phyloP scores from a whole-genome alignment of 2,329 filamentous ascomycete genomes.

The Diaporthe ampelina region DNA sequence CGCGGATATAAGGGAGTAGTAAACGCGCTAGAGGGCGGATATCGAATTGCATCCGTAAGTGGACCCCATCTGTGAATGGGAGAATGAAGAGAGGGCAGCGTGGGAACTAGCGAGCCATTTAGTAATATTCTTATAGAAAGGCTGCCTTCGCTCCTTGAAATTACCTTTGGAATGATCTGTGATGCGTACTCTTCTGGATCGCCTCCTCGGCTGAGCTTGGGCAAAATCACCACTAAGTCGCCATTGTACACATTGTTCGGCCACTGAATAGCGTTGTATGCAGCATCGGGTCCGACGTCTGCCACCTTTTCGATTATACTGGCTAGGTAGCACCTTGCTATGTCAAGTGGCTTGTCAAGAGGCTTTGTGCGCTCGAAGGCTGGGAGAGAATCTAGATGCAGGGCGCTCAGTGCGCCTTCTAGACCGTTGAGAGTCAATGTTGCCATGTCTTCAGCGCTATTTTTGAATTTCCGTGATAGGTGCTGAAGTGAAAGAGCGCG shows the following conservation, averaged over 20 bases:
- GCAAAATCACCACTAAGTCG: constrained; percentile 50
- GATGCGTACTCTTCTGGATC: constrained; percentile 42
- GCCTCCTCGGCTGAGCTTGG: constrained; percentile 47
- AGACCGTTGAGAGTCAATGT: constrained; percentile 73
- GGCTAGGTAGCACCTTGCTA: constrained; percentile 50
- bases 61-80: constrained; percentile 68
- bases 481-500: background rate
- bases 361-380: constrained; percentile 41
- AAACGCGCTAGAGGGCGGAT: constrained; percentile 67
- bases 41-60: constrained; percentile 77
- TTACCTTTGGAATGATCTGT: constrained; percentile 44
- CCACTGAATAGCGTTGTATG: constrained; percentile 50
- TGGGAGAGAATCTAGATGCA: constrained; percentile 59
- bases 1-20: constrained; percentile 71
- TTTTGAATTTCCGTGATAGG: background rate
- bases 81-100: constrained; percentile 69
- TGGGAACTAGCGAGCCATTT: constrained; percentile 59
- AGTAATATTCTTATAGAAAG: background rate
- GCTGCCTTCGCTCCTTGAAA: background rate
- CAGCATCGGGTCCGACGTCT: constrained; percentile 43
- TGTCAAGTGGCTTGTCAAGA: constrained; percentile 48
- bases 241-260: constrained; percentile 47
- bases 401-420: constrained; percentile 70
- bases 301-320: constrained; percentile 43
- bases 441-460: constrained; percentile 51